Conservation (phyloP, 352 stramenopile species). For the Detonula confervacea region DNA sequence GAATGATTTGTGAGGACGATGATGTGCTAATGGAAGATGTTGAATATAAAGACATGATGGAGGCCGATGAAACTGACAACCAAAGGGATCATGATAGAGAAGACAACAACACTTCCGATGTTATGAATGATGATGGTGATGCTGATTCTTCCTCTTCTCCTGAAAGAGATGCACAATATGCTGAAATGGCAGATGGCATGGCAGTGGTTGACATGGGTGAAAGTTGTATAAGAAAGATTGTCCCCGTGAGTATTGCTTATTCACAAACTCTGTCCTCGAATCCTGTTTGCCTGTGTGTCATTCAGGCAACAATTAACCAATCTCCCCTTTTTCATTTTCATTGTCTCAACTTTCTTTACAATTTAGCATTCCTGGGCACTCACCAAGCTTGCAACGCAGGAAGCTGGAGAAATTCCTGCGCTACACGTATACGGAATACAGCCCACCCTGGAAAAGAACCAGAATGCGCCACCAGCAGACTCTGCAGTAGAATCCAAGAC, state of each 20-base stretch:
- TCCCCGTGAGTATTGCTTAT: slow-evolving; percentile 64
- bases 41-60: slow-evolving; percentile 6
- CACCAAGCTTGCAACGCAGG: slow-evolving; percentile 70
- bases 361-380: slow-evolving; percentile 75
- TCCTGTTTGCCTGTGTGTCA: slow-evolving; percentile 16
- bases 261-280: too few species aligned
- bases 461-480: not conserved
- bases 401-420: slow-evolving; percentile 79
- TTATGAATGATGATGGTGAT: slow-evolving; percentile 43
- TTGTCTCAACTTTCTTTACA: not conserved
- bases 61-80: slow-evolving; percentile 18
- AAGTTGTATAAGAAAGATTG: slow-evolving; percentile 81
- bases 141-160: slow-evolving; percentile 29
- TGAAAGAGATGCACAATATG: slow-evolving; percentile 34
- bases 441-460: slow-evolving; percentile 31
- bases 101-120: slow-evolving; percentile 13
- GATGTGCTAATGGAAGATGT: slow-evolving; percentile 20
- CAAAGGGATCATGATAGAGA: slow-evolving; percentile 7
- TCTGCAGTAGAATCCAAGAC: slow-evolving; percentile 24
- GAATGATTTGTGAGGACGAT: slow-evolving; percentile 66
- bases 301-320: too few species aligned
- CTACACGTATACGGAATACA: slow-evolving; percentile 82
- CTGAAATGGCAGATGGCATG: slow-evolving; percentile 70
- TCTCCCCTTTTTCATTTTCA: too few species aligned
- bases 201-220: slow-evolving; percentile 82